Evolutionary conservation across 2,329 filamentous ascomycete genomes (phyloP), one percentile per base, ranked within the genome.

Genomic region (Purpureocillium lavendulum): DNA sequence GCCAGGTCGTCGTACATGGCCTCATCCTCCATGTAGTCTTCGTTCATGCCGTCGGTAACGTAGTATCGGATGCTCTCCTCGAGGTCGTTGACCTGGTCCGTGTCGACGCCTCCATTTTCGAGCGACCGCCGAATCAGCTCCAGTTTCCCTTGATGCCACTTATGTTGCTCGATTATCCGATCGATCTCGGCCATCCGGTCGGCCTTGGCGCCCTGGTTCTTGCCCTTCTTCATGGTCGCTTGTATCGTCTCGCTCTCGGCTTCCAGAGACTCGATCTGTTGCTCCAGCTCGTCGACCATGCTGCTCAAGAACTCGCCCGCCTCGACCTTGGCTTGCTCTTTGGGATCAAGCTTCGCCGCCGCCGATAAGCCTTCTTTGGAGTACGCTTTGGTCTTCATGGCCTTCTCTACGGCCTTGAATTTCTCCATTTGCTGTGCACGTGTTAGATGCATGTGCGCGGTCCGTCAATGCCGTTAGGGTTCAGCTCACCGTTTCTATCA

Each of bases 341-440:
- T 94, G n/a, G 92, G 92, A 66, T 98, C 92, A 48, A 97, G 75
- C 64, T 94, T 94, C 37, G 87, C 82, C 18, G 88, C 87, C 38
- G 90, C 86, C 47, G 87, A 92, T 49, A 98, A 69, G 33, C 92
- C 92, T 66, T 97, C 92, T 71, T 98, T 97, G 46, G 92, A 97
- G 67, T 95, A 98, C 45, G 92, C 92, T 65, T 98, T 98, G 41
- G 92, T 98, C 73, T 98, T 98, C 92, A 98, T 97, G 57, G 95
- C 92, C 72, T 98, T 98, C 66, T 98, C 92, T 39, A 98, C 92
- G n/a, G 89, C 90, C 70, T 98, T 98, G 77, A 98, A 98, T 56
- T 87, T 88, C 68, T 98, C 92, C 92, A 98, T 98, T 85, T 90
- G 83, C 87, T 92, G 67, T 7, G 14, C 7, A 24, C 10, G 8